These are phyloP conservation scores for Monilinia fructicola DNA, from an alignment of 2,329 filamentous ascomycete species.

Conservation along the genomic window DNA sequence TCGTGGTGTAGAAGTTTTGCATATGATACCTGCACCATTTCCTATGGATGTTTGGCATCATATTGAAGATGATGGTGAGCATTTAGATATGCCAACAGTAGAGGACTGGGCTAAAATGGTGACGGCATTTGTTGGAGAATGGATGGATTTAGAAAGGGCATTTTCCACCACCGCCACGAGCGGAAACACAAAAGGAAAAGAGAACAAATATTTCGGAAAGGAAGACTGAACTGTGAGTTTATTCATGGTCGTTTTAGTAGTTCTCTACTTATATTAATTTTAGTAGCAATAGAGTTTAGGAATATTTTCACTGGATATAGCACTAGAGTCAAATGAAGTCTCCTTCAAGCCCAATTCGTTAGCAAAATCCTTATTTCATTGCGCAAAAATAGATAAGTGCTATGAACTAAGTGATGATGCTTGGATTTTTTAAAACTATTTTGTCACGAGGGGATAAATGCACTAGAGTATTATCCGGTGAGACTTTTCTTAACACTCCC, in stretches of 20 bases:
- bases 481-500: background rate
- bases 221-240: slow-evolving; percentile 41
- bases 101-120: slow-evolving; percentile 86
- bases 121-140: slow-evolving; percentile 83
- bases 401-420: background rate
- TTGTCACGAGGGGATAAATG: background rate
- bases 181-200: slow-evolving; percentile 26
- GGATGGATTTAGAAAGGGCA: slow-evolving; percentile 70
- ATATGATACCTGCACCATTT: slow-evolving; percentile 84
- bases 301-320: background rate
- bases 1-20: slow-evolving; percentile 82
- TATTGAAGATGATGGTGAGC: slow-evolving; percentile 76
- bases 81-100: slow-evolving; percentile 76
- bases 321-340: background rate
- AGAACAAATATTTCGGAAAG: slow-evolving; percentile 24
- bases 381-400: background rate
- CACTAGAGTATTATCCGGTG: background rate
- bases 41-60: slow-evolving; percentile 79
- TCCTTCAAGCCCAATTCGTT: background rate
- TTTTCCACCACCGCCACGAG: slow-evolving; percentile 31
- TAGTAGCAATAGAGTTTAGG: slow-evolving; percentile 16
- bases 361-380: background rate
- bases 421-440: background rate
- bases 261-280: slow-evolving; percentile 17
- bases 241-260: slow-evolving; percentile 23